Base-by-base conservation (phyloP, 768 basidiomycete species). In the Dictyophora rubrovolvata region DNA sequence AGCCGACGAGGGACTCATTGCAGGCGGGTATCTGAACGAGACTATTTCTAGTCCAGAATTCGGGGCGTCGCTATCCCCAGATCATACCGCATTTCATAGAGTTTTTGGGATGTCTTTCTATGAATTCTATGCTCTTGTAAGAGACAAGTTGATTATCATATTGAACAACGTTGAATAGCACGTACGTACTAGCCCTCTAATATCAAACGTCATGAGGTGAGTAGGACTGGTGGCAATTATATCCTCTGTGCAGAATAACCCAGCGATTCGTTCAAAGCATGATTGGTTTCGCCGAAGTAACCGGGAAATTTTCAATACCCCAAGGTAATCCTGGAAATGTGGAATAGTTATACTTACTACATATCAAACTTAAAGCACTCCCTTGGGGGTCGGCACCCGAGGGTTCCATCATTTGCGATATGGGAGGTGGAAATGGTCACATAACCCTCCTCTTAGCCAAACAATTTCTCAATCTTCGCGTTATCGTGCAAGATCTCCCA, bases 41-140 rank as follows among this genome's bases (percentile, higher is more conserved):
- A 70, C 65, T 4, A 62, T 77, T 18, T 67, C 66, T 5, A 71
- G 74, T 56, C 66, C 71, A 0, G 68, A 69, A 67, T 65, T 51
- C 48, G 62, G 62, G 1, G 36, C 55, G 10, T 68, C 67, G 1
- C 61, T 59, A 23, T 60, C 58, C 1, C 61, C 60, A 5, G 50
- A 59, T 12, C 54, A 58, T 17, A 52, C 66, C 7, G 42, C 66
- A 1, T 66, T 62, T 35, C 28, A 17, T 17, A 35, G 28, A 35
- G 28, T 10, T 35, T 18, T 1, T 33, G 28, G 51, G n/a, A 33
- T 11, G 20, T 33, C 20, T 53, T 33, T 3, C 51, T 53, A 17
- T 33, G 36, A 21, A 53, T 33, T 21, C 17, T 20, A 18, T 33
- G 17, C 20, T 20, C 5, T 53, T 1, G 36, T 18, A 11, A 59